Evolutionary conservation across 106 monocot species (phyloP).

Genomic region (Hemerocallis citrina): DNA sequence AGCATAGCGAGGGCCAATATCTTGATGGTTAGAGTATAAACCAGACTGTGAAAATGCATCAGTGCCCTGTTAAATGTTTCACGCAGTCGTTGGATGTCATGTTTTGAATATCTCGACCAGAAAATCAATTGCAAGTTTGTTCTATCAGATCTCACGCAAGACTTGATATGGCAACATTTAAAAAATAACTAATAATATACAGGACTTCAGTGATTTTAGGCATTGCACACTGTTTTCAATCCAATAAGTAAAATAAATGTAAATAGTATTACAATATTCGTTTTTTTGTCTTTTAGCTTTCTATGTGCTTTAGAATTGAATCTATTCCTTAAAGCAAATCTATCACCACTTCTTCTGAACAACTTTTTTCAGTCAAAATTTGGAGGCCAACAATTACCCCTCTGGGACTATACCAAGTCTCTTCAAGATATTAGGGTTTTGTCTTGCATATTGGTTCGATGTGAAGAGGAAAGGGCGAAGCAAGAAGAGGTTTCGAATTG

Average conservation of each 20-base stretch:
- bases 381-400: no score
- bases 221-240: neutral
- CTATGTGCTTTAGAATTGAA: no score
- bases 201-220: neutral
- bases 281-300: no score
- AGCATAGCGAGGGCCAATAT: conserved; percentile 93
- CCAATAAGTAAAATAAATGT: neutral
- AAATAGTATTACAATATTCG: no score
- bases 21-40: conserved; percentile 96
- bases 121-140: neutral
- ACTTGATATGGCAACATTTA: neutral
- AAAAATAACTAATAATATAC: neutral
- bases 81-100: neutral
- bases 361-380: no score
- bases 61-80: conserved; percentile 55
- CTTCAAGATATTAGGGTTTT: no score
- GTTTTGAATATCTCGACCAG: neutral
- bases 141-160: neutral
- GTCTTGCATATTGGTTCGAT: no score
- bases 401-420: no score
- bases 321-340: no score
- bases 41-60: conserved; percentile 99
- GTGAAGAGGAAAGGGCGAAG: no score
- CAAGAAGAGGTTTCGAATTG: no score
- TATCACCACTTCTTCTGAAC: no score